A percentile compares a stretch with the other conserved stretches of the same genome.
Conservation (phyloP, 257 asterid species). For the Solanum appendiculatum region DNA sequence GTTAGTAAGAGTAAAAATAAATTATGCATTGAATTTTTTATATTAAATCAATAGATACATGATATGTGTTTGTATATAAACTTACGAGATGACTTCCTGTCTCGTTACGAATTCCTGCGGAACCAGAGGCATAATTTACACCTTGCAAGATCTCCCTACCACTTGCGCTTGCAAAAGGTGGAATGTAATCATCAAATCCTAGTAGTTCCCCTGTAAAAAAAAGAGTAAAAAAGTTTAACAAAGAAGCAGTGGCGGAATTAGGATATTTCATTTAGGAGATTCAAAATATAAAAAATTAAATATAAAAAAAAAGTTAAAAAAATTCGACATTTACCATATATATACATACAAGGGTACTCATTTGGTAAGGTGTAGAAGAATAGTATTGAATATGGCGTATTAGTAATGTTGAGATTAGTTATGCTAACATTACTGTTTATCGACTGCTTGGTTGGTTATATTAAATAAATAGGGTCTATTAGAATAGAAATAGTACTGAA, state of each 20-base stretch:
- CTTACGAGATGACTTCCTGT: conserved; percentile 21
- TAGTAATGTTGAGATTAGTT: not conserved
- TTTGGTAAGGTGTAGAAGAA: not conserved
- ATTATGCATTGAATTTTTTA: not conserved
- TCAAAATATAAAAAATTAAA: not conserved
- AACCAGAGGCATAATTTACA: conserved; percentile 27
- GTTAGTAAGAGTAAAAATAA: not conserved
- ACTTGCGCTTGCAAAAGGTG: conserved; percentile 26
- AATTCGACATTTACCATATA: not conserved
- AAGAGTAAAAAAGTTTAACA: not conserved
- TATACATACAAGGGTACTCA: not conserved
- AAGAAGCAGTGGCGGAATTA: not conserved
- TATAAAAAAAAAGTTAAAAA: not conserved
- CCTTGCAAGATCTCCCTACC: conserved; percentile 11
- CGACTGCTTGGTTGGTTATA: not conserved
- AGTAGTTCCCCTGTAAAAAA: not conserved
- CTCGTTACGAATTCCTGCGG: conserved; percentile 41
- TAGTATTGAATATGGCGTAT: not conserved
- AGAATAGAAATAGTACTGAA: not conserved
- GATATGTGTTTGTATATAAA: not conserved
- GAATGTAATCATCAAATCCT: conserved; percentile 24
- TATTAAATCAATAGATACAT: not conserved
- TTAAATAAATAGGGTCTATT: not conserved
- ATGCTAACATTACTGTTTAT: not conserved
- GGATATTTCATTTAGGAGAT: not conserved